These are phyloP conservation scores for Pseudopithomyces chartarum DNA, from an alignment of 2,329 filamentous ascomycete genomes.

Conservation along the genomic window DNA sequence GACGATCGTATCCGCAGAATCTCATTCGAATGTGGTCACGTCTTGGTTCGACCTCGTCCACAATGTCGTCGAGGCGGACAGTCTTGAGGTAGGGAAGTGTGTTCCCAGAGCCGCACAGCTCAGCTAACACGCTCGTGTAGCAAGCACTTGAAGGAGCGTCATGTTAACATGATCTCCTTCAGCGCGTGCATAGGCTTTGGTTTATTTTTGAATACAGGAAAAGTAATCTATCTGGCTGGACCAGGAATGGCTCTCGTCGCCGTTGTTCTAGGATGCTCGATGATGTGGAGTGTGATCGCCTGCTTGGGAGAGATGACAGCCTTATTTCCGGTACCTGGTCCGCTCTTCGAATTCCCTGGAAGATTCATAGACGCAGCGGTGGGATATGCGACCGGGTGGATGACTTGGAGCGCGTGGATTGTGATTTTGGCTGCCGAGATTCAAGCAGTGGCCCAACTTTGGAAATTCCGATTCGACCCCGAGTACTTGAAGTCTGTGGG, in stretches of 20 bases:
- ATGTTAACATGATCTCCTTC: conserved; percentile 47
- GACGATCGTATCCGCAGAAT: background rate
- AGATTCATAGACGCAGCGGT: conserved; percentile 73
- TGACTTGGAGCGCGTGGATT: conserved; percentile 75
- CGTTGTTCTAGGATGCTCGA: conserved; percentile 41
- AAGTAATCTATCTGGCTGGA: conserved; percentile 45
- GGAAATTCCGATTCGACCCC: conserved; percentile 47
- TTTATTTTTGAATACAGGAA: conserved; percentile 45
- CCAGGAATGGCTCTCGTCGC: conserved; percentile 45
- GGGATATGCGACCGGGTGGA: conserved; percentile 54
- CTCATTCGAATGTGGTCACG: conserved; percentile 10
- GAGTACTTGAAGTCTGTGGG: conserved; percentile 34
- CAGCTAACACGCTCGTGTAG: conserved; percentile 11
- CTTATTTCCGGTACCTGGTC: conserved; percentile 84
- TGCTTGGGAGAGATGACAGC: conserved; percentile 83
- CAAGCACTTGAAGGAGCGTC: conserved; percentile 31
- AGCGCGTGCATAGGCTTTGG: conserved; percentile 44
- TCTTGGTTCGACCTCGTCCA: conserved; percentile 11
- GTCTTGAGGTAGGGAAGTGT: conserved; percentile 24
- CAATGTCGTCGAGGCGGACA: conserved; percentile 30
- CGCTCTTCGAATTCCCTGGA: conserved; percentile 87
- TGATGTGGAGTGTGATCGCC: conserved; percentile 46
- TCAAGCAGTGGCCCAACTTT: conserved; percentile 47
- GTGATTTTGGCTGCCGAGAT: conserved; percentile 69
- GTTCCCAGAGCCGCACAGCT: background rate